These are phyloP conservation scores for Colletotrichum shisoi DNA, from an alignment of 2,329 filamentous ascomycete genomes.

Conservation along the genomic window DNA sequence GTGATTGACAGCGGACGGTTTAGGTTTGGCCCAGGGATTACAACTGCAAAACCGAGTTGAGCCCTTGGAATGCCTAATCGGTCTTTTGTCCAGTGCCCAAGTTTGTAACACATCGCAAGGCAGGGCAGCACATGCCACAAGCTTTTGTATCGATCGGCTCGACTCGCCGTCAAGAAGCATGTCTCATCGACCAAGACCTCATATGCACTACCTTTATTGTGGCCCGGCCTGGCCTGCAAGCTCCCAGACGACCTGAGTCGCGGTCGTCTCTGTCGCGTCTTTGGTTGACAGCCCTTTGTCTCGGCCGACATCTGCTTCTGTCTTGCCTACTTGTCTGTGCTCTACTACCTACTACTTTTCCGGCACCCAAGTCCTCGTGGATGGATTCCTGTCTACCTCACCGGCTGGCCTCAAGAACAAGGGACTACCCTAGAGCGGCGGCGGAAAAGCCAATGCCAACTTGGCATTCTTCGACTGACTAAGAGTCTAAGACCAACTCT, in stretches of 20 bases:
- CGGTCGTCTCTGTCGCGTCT: conserved; percentile 30
- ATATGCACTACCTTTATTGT: conserved; percentile 34
- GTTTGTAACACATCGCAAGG: conserved; percentile 6
- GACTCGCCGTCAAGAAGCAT: conserved; percentile 1
- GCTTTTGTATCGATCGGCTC: conserved; percentile 19
- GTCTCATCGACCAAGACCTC: conserved; percentile 21
- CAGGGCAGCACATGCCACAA: conserved; percentile 28
- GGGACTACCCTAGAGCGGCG: conserved; percentile 14
- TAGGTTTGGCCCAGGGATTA: conserved; percentile 8
- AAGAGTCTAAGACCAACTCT: conserved; percentile 8
- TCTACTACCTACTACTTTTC: conserved; percentile 13
- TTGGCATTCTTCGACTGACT: conserved; percentile 16
- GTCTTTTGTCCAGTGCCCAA: conserved; percentile 16
- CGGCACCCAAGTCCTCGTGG: background rate
- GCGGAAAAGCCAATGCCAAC: background rate
- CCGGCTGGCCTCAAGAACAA: background rate
- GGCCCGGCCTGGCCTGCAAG: conserved; percentile 21
- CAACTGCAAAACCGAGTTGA: conserved; percentile 21
- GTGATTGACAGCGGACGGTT: background rate
- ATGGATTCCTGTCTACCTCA: background rate
- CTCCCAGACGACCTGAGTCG: conserved; percentile 29
- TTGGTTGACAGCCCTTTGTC: conserved; percentile 20
- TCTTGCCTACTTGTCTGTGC: conserved; percentile 16
- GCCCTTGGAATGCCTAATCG: conserved; percentile 35
- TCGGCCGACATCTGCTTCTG: conserved; percentile 20